phyloP scores from a whole-genome alignment of 129 eudicot genomes.

The Artemisia annua region DNA sequence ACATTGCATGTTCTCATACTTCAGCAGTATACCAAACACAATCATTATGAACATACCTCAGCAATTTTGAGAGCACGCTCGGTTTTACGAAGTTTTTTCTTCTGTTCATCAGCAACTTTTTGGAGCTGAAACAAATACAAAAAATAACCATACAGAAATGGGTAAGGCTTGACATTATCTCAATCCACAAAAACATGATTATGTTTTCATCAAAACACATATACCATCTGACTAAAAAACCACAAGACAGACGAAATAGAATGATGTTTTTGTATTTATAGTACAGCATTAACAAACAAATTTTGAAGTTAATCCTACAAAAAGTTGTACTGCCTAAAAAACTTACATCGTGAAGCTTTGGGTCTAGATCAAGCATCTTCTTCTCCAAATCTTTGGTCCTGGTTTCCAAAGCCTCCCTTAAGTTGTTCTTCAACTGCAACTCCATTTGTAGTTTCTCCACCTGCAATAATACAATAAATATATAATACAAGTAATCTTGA shows the following conservation, averaged over 20 bases:
- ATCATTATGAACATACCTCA: slow-evolving; percentile 48
- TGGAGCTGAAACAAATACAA: slow-evolving; percentile 52
- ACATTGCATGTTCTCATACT: slow-evolving; percentile 7
- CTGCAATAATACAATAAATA: slow-evolving; percentile 21
- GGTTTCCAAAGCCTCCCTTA: slow-evolving; percentile 52
- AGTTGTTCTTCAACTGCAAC: slow-evolving; percentile 38
- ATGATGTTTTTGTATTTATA: too few species aligned
- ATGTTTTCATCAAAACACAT: not conserved
- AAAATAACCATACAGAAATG: not conserved
- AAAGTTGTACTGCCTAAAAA: not conserved
- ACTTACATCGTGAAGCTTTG: slow-evolving; percentile 37
- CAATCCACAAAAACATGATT: slow-evolving; percentile 4
- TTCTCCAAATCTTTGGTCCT: slow-evolving; percentile 51
- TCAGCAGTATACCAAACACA: slow-evolving; percentile 15
- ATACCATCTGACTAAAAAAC: too few species aligned
- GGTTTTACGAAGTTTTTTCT: slow-evolving; percentile 53
- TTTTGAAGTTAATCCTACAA: not conserved
- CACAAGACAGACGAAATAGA: too few species aligned
- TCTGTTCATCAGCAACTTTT: slow-evolving; percentile 56
- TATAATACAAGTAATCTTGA: not conserved
- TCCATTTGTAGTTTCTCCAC: slow-evolving; percentile 56
- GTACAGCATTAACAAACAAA: not conserved
- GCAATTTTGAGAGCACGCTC: slow-evolving; percentile 80
- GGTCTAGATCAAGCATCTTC: slow-evolving; percentile 41
- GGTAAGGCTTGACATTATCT: slow-evolving; percentile 13